Evolutionary conservation across 208 protist species (phyloP), one percentile per base, ranked within the genome.

Genomic region (Trypanosoma mega): DNA sequence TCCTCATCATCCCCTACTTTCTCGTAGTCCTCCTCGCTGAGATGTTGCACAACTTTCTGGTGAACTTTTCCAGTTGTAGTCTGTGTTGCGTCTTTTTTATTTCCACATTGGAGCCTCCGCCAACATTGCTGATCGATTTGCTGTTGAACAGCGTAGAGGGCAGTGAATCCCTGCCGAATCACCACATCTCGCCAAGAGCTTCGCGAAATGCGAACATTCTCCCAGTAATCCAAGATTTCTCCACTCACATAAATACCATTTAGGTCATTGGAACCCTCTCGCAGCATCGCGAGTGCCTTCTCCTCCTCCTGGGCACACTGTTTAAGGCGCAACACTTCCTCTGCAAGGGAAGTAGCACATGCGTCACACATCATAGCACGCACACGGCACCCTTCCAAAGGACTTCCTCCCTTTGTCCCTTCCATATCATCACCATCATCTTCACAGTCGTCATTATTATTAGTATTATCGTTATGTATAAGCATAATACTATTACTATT

Each of bases 91-190:
- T n/a, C n/a, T n/a, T n/a, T n/a, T n/a, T n/a, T n/a, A n/a, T n/a
- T n/a, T n/a, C n/a, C n/a, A n/a, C n/a, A n/a, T n/a, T n/a, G n/a
- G n/a, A n/a, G n/a, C n/a, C n/a, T n/a, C n/a, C n/a, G n/a, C n/a
- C n/a, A n/a, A n/a, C n/a, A n/a, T n/a, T n/a, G n/a, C n/a, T n/a
- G n/a, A n/a, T n/a, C n/a, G n/a, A n/a, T n/a, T n/a, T 39, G n/a
- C 26, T 47, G 27, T 1, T 47, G 27, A 23, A n/a, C 23, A n/a
- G 30, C 60, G 39, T 78, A 55, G 27, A 80, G 67, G 21, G 61
- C 83, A 8, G 83, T 90, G 53, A 79, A 85, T 26, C 83, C 83
- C 26, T 85, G 76, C n/a, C 52, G 46, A 56, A 74, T 49, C 33
- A 67, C 59, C 20, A 87, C 34, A 14, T 59, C 34, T 48, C 64